Evolutionary conservation across 768 basidiomycete genomes (phyloP).

Genomic region (Lentinula sp.): DNA sequence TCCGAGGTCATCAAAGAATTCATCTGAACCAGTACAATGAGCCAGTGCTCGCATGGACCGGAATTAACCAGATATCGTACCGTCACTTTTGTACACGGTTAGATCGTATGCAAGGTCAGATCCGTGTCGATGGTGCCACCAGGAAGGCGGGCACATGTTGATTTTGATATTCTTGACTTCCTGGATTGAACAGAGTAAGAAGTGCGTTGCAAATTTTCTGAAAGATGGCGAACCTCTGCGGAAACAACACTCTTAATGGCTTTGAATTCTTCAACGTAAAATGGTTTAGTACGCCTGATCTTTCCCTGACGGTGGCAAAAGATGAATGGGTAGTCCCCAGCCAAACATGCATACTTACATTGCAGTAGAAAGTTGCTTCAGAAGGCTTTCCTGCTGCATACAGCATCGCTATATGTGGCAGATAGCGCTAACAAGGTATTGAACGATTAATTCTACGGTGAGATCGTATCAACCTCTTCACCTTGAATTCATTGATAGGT

Average conservation of each 20-base stretch:
- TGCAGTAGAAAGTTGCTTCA: constrained; percentile 35
- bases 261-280: constrained; percentile 60
- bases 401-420: constrained; percentile 41
- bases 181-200: constrained; percentile 19
- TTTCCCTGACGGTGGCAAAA: constrained; percentile 39
- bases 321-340: constrained; percentile 9
- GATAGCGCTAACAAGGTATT: constrained; percentile 29
- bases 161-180: constrained; percentile 66
- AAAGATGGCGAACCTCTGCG: constrained; percentile 34
- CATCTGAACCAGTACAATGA: constrained; percentile 25
- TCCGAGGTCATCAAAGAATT: constrained; percentile 44
- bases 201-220: not conserved
- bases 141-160: constrained; percentile 65
- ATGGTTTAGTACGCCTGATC: constrained; percentile 53
- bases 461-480: constrained; percentile 11
- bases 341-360: constrained; percentile 20
- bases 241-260: constrained; percentile 51
- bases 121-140: constrained; percentile 68
- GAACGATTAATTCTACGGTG: not conserved
- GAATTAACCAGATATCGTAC: constrained; percentile 20
- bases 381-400: constrained; percentile 31
- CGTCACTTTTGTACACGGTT: constrained; percentile 55
- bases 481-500: constrained; percentile 46
- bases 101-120: constrained; percentile 49
- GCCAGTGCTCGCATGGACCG: not conserved